These are phyloP conservation scores for Polychaeton citri DNA, from an alignment of 2,329 filamentous ascomycete species.

Conservation along the genomic window DNA sequence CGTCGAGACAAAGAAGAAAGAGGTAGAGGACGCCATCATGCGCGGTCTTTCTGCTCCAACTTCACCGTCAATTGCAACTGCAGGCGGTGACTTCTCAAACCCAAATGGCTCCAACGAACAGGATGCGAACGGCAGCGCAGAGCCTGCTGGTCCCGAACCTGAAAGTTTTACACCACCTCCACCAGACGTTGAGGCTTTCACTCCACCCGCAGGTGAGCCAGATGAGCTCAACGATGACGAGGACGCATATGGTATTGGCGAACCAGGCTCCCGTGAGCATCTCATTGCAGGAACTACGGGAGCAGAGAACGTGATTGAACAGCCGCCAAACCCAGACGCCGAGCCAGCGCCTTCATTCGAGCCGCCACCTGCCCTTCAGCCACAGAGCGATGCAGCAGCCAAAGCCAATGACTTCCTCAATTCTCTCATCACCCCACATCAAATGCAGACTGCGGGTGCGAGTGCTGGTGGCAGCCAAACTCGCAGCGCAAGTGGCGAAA, in stretches of 20 bases:
- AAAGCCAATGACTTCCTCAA: conserved; percentile 14
- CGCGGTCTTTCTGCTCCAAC: conserved; percentile 57
- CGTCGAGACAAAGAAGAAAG: conserved; percentile 70
- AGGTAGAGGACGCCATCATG: conserved; percentile 87
- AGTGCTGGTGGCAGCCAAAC: conserved; percentile 1
- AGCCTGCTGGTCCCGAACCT: conserved; percentile 24
- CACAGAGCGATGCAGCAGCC: neutral
- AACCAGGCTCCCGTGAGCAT: conserved; percentile 4
- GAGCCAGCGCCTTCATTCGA: conserved; percentile 18
- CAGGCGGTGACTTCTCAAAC: conserved; percentile 6
- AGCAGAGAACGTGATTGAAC: conserved; percentile 20
- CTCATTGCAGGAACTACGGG: conserved; percentile 26
- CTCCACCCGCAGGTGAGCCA: conserved; percentile 44
- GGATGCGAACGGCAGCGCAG: conserved; percentile 3
- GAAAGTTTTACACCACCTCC: conserved; percentile 48
- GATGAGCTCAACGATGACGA: conserved; percentile 3
- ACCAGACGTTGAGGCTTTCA: conserved; percentile 75
- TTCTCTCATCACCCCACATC: conserved; percentile 11
- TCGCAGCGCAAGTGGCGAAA: neutral
- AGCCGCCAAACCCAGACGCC: conserved; percentile 12
- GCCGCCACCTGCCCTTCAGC: conserved; percentile 10
- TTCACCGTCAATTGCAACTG: conserved; percentile 29
- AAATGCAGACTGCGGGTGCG: conserved; percentile 2
- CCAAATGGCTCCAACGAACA: conserved; percentile 6
- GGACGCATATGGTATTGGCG: conserved; percentile 3